Percentiles rank a stretch among this genome's conserved stretches.
These are phyloP conservation scores for Cryptosporidium bovis DNA, from an alignment of 169 alveolate species.

Conservation along the genomic window DNA sequence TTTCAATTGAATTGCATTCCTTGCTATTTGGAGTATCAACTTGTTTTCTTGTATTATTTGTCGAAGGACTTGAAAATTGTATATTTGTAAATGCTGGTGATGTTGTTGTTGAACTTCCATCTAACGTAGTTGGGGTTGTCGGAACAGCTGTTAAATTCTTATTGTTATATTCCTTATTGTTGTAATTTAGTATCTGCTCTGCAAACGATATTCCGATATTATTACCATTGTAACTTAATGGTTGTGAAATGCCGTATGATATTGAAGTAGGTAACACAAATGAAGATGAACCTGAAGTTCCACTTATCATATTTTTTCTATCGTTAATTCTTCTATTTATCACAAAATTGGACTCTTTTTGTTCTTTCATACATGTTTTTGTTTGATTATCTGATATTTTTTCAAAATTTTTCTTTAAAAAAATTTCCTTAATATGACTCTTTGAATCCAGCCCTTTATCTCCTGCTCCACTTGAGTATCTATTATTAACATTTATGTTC, in stretches of 20 bases:
- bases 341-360: conserved; percentile 6
- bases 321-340: not conserved
- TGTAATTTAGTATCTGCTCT: conserved; percentile 56
- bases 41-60: conserved; percentile 13
- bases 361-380: not conserved
- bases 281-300: conserved; percentile 13
- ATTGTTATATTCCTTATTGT: conserved; percentile 29
- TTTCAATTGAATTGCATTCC: not conserved
- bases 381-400: not conserved
- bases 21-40: conserved; percentile 31
- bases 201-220: conserved; percentile 71
- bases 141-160: conserved; percentile 14
- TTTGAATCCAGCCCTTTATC: not conserved
- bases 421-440: conserved; percentile 39
- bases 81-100: conserved; percentile 72
- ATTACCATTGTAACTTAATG: not conserved
- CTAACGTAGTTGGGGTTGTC: conserved; percentile 66
- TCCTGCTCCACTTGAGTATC: not conserved
- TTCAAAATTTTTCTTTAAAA: conserved; percentile 13
- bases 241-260: not conserved
- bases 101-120: conserved; percentile 65
- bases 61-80: conserved; percentile 51
- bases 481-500: conserved; percentile 3
- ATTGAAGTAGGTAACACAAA: conserved; percentile 11
- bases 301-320: conserved; percentile 4